Percentiles rank a stretch among this genome's conserved stretches.
Conservation (phyloP, 1,284 basidiomycete species). For the Ganoderma multipileum region DNA sequence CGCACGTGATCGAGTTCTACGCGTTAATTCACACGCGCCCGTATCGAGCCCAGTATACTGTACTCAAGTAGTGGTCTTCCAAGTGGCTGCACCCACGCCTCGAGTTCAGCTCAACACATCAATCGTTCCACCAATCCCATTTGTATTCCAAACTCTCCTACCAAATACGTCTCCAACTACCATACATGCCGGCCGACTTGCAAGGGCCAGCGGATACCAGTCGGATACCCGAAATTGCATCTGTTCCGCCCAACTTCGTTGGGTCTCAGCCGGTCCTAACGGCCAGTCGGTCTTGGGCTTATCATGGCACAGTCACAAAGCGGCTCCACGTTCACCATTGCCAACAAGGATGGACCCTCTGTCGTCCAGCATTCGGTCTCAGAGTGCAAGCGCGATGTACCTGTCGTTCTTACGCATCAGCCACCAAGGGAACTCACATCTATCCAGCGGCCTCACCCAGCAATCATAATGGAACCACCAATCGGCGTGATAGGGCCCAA, state of each 20-base stretch:
- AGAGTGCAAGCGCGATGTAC: constrained; percentile 61
- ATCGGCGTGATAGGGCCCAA: constrained; percentile 82
- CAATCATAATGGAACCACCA: constrained; percentile 78
- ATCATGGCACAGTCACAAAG: background rate
- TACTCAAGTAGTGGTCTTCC: too few species aligned
- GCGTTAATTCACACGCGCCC: constrained; percentile 26
- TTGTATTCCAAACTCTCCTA: background rate
- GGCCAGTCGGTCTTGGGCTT: background rate
- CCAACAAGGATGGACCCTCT: background rate
- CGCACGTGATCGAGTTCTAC: constrained; percentile 35
- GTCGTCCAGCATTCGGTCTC: background rate
- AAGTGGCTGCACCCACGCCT: background rate
- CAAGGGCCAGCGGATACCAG: too few species aligned
- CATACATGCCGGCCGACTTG: background rate
- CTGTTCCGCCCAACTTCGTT: background rate
- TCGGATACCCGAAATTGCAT: background rate
- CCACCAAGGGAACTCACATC: constrained; percentile 5
- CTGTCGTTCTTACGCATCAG: constrained; percentile 39
- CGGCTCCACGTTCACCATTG: background rate
- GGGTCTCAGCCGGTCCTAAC: background rate
- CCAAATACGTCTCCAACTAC: background rate
- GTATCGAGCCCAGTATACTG: background rate
- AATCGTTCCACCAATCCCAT: background rate
- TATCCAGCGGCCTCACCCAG: constrained; percentile 61
- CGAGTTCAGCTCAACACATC: background rate